These are phyloP conservation scores for Populus nigra DNA, from an alignment of 345 rosid genomes.

Conservation along the genomic window DNA sequence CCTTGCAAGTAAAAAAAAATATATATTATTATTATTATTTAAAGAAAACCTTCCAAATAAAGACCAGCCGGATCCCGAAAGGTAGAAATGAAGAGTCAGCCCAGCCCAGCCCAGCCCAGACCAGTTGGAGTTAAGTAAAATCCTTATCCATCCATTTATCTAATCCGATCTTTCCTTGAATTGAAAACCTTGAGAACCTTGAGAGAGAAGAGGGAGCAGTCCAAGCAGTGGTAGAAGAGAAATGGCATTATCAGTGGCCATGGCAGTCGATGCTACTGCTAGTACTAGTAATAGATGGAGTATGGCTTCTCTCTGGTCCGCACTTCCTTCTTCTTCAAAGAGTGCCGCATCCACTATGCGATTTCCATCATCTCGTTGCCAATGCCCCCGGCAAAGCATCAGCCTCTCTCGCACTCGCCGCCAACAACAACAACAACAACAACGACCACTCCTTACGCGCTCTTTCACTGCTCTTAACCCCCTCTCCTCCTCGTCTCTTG, in stretches of 20 bases:
- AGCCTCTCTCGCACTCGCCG: conserved; percentile 28
- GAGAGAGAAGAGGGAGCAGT: background rate
- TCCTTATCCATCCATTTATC: conserved; percentile 2
- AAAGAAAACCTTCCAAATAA: too few species aligned
- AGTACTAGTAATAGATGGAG: conserved; percentile 48
- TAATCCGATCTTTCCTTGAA: background rate
- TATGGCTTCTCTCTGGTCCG: conserved; percentile 59
- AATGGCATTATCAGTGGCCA: conserved; percentile 37
- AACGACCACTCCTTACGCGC: conserved; percentile 15
- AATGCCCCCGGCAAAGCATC: background rate
- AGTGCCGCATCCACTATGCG: conserved; percentile 28
- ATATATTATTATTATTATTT: too few species aligned
- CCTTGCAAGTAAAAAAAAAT: too few species aligned
- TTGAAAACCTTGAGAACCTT: background rate
- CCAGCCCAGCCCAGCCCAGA: background rate
- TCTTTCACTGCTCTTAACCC: conserved; percentile 50
- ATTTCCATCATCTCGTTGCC: conserved; percentile 26
- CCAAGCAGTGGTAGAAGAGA: background rate
- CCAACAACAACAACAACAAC: conserved; percentile 6
- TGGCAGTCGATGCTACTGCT: background rate
- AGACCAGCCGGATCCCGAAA: too few species aligned
- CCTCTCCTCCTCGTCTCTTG: conserved; percentile 38
- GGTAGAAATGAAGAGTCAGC: background rate
- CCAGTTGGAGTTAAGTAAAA: background rate
- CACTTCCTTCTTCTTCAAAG: conserved; percentile 44